Evolutionary conservation across 305 asterid genomes (phyloP), one percentile per base, ranked within the genome.

Genomic region (Fraxinus xanthoxyloides): DNA sequence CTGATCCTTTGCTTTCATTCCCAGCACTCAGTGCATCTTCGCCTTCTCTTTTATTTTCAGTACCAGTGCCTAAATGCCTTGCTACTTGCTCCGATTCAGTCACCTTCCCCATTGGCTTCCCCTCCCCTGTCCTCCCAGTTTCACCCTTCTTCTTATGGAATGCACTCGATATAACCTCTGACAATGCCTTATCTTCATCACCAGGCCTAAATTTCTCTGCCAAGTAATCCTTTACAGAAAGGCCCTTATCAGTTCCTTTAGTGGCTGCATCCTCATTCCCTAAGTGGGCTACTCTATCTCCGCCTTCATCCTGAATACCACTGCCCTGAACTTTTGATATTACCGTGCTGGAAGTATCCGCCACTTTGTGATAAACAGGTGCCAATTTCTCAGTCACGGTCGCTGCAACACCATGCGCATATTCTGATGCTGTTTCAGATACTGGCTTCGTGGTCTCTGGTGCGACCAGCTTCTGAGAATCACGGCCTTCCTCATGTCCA

Each of bases 181-280:
- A 95, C 0, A 95, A 75, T 3, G 93, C 98, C 84, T 86, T 93
- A 30, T 94, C 99, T 32, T 95, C 99, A 0, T 93, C 99, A 0
- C 97, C 90, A 0, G 98, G 98, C 81, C 84, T 88, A 4, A 94
- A 73, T 76, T 89, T 94, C 84, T 87, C 94, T 0, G 83, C 89
- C 79, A 86, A 67, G 80, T 89, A 92, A 31, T 85, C 92, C 84
- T 77, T 94, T 79, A 90, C 83, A 0, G 98, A 90, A 31, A 86
- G 89, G 0, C 93, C 97, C 87, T 87, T 91, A 40, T 90, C 92
- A 1, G 79, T 59, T 26, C 24, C 82, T 67, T 32, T 26, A 63
- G 30, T 30, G 5, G 15, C 56, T 28, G 34, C 34, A 8, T 40
- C 79, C 79, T 84, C 78, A 0, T 65, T 46, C 2, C 56, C 65